phyloP scores from a whole-genome alignment of 2,329 filamentous ascomycete genomes.

The Aureobasidium lini region DNA sequence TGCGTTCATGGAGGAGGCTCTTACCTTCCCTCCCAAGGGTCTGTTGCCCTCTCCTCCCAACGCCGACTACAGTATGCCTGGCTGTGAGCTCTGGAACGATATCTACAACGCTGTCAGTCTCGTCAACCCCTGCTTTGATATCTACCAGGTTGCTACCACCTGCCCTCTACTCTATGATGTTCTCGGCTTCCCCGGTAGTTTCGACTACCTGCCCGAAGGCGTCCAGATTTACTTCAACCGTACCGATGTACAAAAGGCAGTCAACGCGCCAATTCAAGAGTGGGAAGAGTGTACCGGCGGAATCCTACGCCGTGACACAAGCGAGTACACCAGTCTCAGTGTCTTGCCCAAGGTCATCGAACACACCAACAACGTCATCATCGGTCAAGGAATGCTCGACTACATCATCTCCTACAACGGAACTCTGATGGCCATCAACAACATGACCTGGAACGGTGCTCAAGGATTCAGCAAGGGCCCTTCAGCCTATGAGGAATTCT shows the following conservation, averaged over 20 bases:
- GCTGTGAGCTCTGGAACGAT: conserved; percentile 44
- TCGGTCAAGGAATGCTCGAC: conserved; percentile 65
- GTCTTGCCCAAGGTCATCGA: conserved; percentile 67
- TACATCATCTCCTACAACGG: conserved; percentile 62
- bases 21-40: conserved; percentile 61
- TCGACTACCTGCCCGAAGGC: conserved; percentile 56
- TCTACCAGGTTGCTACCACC: conserved; percentile 65
- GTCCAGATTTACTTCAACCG: conserved; percentile 63
- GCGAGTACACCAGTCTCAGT: conserved; percentile 46
- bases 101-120: conserved; percentile 47
- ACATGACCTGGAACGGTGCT: conserved; percentile 70
- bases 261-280: conserved; percentile 52
- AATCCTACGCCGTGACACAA: conserved; percentile 43
- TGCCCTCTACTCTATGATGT: conserved; percentile 66
- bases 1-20: conserved; percentile 52
- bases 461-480: conserved; percentile 62
- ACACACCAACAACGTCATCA: conserved; percentile 61
- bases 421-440: conserved; percentile 65
- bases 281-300: conserved; percentile 52
- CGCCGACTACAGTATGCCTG: conserved; percentile 33
- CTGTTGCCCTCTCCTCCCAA: conserved; percentile 49
- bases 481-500: conserved; percentile 49
- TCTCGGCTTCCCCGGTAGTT: conserved; percentile 59
- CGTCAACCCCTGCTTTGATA: conserved; percentile 71
- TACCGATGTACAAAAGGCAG: conserved; percentile 58